Evolutionary conservation across 2,329 filamentous ascomycete genomes (phyloP).

Genomic region (Colletotrichum paranaense): DNA sequence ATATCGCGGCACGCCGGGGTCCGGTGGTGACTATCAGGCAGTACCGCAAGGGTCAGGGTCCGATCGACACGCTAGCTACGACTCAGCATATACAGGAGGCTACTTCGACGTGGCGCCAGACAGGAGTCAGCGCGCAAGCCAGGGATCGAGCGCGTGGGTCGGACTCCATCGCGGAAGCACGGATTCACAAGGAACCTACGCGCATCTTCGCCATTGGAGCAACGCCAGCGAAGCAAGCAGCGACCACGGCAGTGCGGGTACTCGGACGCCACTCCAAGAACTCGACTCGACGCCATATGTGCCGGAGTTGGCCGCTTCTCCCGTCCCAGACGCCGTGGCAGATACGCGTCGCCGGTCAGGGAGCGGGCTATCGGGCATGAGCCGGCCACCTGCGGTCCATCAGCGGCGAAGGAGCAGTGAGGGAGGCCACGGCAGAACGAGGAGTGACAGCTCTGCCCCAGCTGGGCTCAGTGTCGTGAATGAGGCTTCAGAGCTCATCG

Average conservation of each 20-base stretch:
- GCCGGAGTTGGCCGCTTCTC: slow-evolving; percentile 50
- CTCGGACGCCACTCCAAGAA: slow-evolving; percentile 46
- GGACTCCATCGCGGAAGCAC: slow-evolving; percentile 44
- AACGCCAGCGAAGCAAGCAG: slow-evolving; percentile 57
- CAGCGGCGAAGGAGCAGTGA: slow-evolving; percentile 43
- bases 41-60: slow-evolving; percentile 34
- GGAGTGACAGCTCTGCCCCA: slow-evolving; percentile 39
- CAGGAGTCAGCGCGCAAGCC: slow-evolving; percentile 36
- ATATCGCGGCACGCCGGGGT: slow-evolving; percentile 18
- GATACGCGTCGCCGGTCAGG: slow-evolving; percentile 43
- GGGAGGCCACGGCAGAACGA: slow-evolving; percentile 33
- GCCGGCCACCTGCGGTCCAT: slow-evolving; percentile 41
- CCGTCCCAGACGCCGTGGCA: slow-evolving; percentile 37
- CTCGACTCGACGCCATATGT: slow-evolving; percentile 49
- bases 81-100: slow-evolving; percentile 40
- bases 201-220: slow-evolving; percentile 55
- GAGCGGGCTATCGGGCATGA: slow-evolving; percentile 37
- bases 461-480: slow-evolving; percentile 46
- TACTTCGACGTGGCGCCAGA: slow-evolving; percentile 44
- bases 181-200: slow-evolving; percentile 51
- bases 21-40: slow-evolving; percentile 33
- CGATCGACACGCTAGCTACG: slow-evolving; percentile 44
- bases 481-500: slow-evolving; percentile 57
- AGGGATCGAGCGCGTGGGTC: slow-evolving; percentile 37
- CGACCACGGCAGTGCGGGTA: slow-evolving; percentile 39